Evolutionary conservation across 1,284 basidiomycete species (phyloP).

Genomic region (Coniferiporia weirii): DNA sequence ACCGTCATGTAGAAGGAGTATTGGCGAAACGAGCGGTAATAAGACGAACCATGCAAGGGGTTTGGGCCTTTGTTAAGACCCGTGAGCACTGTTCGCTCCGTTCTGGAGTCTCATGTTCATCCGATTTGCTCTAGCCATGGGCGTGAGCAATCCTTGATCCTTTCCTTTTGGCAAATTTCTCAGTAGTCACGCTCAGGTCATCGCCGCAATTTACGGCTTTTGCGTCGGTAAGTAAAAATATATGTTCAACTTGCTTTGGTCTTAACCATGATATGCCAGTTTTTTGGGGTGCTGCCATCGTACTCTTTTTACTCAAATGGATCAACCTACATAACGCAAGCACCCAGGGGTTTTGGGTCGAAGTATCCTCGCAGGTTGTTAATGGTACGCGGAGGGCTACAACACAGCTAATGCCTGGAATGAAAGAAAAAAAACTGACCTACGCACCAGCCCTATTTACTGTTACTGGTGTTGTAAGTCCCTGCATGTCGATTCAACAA

Average conservation of each 20-base stretch:
- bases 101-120: constrained; percentile 7
- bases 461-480: constrained; percentile 48
- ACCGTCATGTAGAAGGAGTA: constrained; percentile 77
- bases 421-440: neutral
- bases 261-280: constrained; percentile 33
- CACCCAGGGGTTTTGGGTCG: constrained; percentile 68
- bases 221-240: constrained; percentile 47
- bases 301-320: constrained; percentile 66
- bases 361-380: constrained; percentile 72
- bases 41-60: constrained; percentile 57
- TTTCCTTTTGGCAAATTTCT: neutral
- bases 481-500: neutral
- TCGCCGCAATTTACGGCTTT: constrained; percentile 79
- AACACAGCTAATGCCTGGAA: neutral
- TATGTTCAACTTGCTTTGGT: neutral
- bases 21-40: constrained; percentile 62
- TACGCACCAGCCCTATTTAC: constrained; percentile 62
- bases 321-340: constrained; percentile 65
- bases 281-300: constrained; percentile 76
- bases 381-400: constrained; percentile 46
- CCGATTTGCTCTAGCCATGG: constrained; percentile 40
- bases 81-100: constrained; percentile 39
- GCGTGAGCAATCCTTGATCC: constrained; percentile 35
- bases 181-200: constrained; percentile 32
- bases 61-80: constrained; percentile 84